A percentile compares a stretch with the other conserved stretches of the same genome.
Conservation (phyloP, 164 flowering plant genomes). For the Annona cherimola region DNA sequence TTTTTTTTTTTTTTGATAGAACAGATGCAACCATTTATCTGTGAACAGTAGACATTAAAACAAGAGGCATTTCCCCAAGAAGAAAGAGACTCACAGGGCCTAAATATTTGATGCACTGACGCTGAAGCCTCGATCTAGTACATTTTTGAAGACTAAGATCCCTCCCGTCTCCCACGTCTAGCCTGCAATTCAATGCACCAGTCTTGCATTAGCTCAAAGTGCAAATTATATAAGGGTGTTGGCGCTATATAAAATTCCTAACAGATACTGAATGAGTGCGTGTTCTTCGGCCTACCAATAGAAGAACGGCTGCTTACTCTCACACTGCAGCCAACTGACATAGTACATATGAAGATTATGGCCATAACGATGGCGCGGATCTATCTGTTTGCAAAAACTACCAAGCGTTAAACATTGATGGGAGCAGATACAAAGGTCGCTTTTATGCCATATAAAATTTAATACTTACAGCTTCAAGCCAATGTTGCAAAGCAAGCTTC, state of each 20-base stretch:
- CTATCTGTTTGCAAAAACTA: slow-evolving; percentile 49
- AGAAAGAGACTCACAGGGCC: slow-evolving; percentile 57
- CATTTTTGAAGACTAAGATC: slow-evolving; percentile 73
- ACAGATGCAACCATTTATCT: no score
- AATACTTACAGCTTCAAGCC: slow-evolving; percentile 91
- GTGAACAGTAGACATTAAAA: no score
- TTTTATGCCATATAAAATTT: background rate
- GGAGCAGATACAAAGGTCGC: background rate
- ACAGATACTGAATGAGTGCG: background rate
- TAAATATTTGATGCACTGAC: slow-evolving; percentile 92
- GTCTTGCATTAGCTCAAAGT: background rate
- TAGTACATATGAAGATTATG: slow-evolving; percentile 91
- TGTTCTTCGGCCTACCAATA: slow-evolving; percentile 58
- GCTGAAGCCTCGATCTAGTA: slow-evolving; percentile 67
- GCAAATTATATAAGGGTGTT: no score
- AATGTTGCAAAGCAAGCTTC: slow-evolving; percentile 90
- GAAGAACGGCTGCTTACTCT: slow-evolving; percentile 87
- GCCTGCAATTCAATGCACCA: slow-evolving; percentile 36
- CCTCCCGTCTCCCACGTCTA: slow-evolving; percentile 85
- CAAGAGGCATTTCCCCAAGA: background rate
- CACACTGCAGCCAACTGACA: slow-evolving; percentile 72
- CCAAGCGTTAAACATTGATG: background rate
- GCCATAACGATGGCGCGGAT: slow-evolving; percentile 96
- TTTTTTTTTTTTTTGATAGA: no score
- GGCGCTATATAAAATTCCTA: background rate